Percentiles rank a stretch among this genome's conserved stretches.
Evolutionary conservation across 352 stramenopile genomes (phyloP).

Genomic region (Pythium scleroteichum): DNA sequence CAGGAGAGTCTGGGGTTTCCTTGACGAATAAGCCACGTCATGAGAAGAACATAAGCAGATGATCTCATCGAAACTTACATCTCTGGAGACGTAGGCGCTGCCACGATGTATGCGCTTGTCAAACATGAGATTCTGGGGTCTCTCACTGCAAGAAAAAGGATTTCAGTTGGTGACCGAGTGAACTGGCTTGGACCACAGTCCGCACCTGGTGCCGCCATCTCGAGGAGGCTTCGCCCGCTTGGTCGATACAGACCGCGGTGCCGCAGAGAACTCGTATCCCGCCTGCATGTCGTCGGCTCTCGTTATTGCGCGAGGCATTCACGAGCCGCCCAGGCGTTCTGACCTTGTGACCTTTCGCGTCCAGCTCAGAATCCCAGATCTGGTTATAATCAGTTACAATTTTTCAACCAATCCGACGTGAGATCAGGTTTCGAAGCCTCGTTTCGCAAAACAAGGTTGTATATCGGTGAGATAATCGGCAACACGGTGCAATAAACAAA

Average conservation of each 20-base stretch:
- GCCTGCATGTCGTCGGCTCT: conserved; percentile 37
- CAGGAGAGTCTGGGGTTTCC: conserved; percentile 23
- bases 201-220: conserved; percentile 27
- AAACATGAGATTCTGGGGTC: conserved; percentile 93
- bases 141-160: conserved; percentile 30
- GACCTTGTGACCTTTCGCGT: too few relatives aligned
- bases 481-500: too few relatives aligned
- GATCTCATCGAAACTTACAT: conserved; percentile 33
- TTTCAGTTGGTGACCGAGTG: too few relatives aligned
- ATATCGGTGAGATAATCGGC: too few relatives aligned
- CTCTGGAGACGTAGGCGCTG: conserved; percentile 88
- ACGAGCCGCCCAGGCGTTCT: too few relatives aligned
- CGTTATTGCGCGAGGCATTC: too few relatives aligned
- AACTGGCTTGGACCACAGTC: too few relatives aligned
- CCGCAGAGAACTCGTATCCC: conserved; percentile 69
- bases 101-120: conserved; percentile 92
- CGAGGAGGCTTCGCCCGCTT: conserved; percentile 63
- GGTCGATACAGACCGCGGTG: conserved; percentile 67
- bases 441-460: too few relatives aligned
- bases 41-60: neutral
- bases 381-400: too few relatives aligned
- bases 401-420: too few relatives aligned
- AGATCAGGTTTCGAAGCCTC: too few relatives aligned
- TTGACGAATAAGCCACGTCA: conserved; percentile 2
- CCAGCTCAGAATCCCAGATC: too few relatives aligned